A percentile compares a stretch with the other conserved stretches of the same genome.
phyloP scores from a whole-genome alignment of 2,329 filamentous ascomycete genomes.

The Penicillium sp. region DNA sequence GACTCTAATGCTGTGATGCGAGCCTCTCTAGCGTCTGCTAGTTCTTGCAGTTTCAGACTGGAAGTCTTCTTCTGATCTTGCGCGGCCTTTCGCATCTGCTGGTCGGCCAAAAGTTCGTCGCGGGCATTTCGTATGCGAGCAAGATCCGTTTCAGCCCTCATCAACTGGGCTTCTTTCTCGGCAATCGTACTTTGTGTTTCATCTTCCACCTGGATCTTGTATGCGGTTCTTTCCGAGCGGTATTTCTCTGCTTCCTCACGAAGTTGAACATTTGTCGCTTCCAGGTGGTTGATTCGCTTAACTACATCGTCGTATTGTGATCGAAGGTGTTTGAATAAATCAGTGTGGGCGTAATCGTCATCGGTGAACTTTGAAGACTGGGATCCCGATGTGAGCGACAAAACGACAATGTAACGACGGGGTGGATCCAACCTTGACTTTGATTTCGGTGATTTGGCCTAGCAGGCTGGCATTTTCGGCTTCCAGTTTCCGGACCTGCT shows the following conservation, averaged over 20 bases:
- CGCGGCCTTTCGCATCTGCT: conserved; percentile 72
- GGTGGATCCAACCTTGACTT: conserved; percentile 48
- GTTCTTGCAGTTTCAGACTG: conserved; percentile 72
- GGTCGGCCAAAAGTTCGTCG: conserved; percentile 82
- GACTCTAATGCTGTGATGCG: conserved; percentile 79
- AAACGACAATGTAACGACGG: background rate
- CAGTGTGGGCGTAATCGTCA: conserved; percentile 89
- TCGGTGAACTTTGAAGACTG: conserved; percentile 73
- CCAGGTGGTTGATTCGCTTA: conserved; percentile 85
- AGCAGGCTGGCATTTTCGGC: conserved; percentile 71
- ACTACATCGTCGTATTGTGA: conserved; percentile 89
- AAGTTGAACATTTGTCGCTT: conserved; percentile 81
- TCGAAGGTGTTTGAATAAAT: conserved; percentile 90
- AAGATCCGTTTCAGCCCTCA: conserved; percentile 78
- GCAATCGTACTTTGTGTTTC: conserved; percentile 71
- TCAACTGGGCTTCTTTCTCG: conserved; percentile 80
- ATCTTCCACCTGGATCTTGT: conserved; percentile 75
- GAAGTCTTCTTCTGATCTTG: conserved; percentile 74
- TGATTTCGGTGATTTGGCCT: conserved; percentile 76
- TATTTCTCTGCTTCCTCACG: conserved; percentile 82
- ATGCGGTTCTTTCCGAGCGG: conserved; percentile 79
- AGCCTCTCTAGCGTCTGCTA: conserved; percentile 74
- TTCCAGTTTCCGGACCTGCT: conserved; percentile 78
- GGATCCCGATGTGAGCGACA: conserved; percentile 8
- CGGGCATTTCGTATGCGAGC: conserved; percentile 78